Base-by-base conservation (phyloP, 2,329 filamentous ascomycete species). In the Plenodomus tracheiphilus region DNA sequence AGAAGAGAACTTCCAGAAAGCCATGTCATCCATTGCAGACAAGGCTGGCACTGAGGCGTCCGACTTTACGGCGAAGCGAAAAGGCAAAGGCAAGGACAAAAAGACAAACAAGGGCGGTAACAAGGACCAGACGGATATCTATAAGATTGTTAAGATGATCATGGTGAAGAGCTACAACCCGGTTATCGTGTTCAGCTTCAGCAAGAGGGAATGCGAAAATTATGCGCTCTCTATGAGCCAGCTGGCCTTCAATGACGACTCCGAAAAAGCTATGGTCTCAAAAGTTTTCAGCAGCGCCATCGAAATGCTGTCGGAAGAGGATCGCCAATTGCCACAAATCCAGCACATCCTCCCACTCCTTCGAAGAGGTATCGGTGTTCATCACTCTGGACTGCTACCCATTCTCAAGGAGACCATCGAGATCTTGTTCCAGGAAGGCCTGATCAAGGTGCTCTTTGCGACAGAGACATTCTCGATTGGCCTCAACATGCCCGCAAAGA, bases 391-490 rank as follows among this genome's bases (percentile, higher is more conserved):
- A 51, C 80, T 99, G 38, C 79, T 99, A 42, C 94, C 94, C 0
- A 97, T 99, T 61, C 77, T 99, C 49, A 99, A 99, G 75, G 94
- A 99, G 74, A 97, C 93, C 0, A 97, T 99, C 58, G 94, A 99
- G 77, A 99, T 99, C 72, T 79, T 99, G 36, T 99, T 99, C 80
- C 94, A 99, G 69, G 94, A 99, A 75, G 92, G 92, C 42, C 77
- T 99, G 36, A 96, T 99, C 79, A 99, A 99, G 75, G 93, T 97
- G 9, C 81, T 99, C 1, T 97, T 99, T 54, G 94, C 94, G 0
- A 99, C 94, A 0, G 95, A 99, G 73, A 99, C 94, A 1, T 99
- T 99, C 75, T 97, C 94, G 3, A 99, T 99, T 58, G 94, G 94
- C 51, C 76, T 99, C 49, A 99, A 99, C 79, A 97, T 99, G 94